These are phyloP conservation scores for Magnolia officinalis DNA, from an alignment of 164 flowering plant species.

Conservation along the genomic window DNA sequence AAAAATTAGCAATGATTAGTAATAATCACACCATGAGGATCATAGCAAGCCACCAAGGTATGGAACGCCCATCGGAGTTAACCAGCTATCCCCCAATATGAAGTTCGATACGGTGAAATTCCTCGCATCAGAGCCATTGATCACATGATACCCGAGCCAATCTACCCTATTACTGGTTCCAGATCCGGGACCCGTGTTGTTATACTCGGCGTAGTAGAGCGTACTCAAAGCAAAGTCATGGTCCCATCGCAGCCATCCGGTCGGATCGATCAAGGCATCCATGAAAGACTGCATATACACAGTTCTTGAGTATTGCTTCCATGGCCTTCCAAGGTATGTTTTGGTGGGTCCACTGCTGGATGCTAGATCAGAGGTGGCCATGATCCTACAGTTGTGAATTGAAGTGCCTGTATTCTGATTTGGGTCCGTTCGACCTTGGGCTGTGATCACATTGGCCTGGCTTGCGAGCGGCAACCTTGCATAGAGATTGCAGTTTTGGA, in stretches of 20 bases:
- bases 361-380: conserved; percentile 2
- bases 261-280: background rate
- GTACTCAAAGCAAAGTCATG: conserved; percentile 8
- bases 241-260: conserved; percentile 8
- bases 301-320: conserved; percentile 8
- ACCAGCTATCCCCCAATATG: conserved; percentile 7
- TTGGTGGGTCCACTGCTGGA: background rate
- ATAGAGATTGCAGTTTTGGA: conserved; percentile 10
- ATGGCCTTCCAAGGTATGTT: conserved; percentile 11
- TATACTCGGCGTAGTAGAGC: conserved; percentile 10
- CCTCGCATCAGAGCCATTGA: conserved; percentile 1
- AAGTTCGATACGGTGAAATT: conserved; percentile 8
- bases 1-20: too few species aligned
- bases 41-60: conserved; percentile 1
- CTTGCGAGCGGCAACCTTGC: conserved; percentile 8
- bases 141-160: conserved; percentile 11
- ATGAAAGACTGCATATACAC: conserved; percentile 5
- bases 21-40: background rate
- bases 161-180: background rate
- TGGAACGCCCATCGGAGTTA: background rate
- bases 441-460: conserved; percentile 7
- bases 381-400: conserved; percentile 1
- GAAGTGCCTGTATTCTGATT: conserved; percentile 13
- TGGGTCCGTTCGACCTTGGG: conserved; percentile 11
- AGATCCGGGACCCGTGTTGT: conserved; percentile 5